Evolutionary conservation across 75 land plant species (phyloP).

Genomic region (Isoetes taiwanensis): DNA sequence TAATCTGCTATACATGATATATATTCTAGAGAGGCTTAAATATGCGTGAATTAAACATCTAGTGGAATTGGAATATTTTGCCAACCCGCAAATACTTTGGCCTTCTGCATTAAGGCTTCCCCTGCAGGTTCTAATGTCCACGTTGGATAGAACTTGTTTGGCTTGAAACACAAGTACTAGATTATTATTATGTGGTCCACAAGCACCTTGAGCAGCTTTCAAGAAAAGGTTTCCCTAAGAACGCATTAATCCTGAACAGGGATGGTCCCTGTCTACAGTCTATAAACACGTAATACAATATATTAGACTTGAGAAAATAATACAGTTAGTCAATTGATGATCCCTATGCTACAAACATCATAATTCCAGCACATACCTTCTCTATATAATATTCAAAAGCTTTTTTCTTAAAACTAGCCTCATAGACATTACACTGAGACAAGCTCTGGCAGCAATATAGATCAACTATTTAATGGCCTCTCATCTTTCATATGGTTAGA

Average conservation of each 20-base stretch:
- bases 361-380: slow-evolving; percentile 35
- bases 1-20: too few relatives aligned
- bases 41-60: too few relatives aligned
- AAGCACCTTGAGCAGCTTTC: slow-evolving; percentile 41
- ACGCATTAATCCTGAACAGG: slow-evolving; percentile 32
- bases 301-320: too few relatives aligned
- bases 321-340: too few relatives aligned
- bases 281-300: too few relatives aligned
- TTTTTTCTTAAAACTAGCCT: slow-evolving; percentile 68
- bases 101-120: slow-evolving; percentile 30
- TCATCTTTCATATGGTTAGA: too few relatives aligned
- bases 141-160: slow-evolving; percentile 34
- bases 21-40: too few relatives aligned
- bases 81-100: slow-evolving; percentile 58
- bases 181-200: background rate
- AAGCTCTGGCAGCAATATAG: slow-evolving; percentile 42
- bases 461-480: too few relatives aligned
- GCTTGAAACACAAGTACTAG: slow-evolving; percentile 34
- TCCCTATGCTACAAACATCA: background rate
- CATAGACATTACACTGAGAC: slow-evolving; percentile 88
- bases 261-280: slow-evolving; percentile 64
- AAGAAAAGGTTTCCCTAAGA: slow-evolving; percentile 78
- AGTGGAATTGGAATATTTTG: slow-evolving; percentile 30
- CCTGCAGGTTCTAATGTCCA: slow-evolving; percentile 50
- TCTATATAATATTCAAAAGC: slow-evolving; percentile 67